These are phyloP conservation scores for Trichophyton mentagrophytes DNA, from an alignment of 2,329 filamentous ascomycete species.

Conservation along the genomic window DNA sequence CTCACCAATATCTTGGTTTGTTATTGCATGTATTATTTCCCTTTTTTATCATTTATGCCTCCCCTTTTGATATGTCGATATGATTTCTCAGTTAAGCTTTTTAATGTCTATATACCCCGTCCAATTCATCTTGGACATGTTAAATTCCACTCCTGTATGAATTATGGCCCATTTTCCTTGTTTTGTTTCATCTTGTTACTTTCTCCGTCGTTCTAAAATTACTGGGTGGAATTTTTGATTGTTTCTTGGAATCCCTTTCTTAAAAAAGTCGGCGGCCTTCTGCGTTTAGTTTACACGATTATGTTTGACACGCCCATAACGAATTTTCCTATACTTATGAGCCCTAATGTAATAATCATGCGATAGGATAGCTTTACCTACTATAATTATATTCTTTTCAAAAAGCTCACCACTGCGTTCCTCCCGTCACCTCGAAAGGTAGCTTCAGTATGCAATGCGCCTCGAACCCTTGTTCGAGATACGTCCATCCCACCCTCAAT, in stretches of 20 bases:
- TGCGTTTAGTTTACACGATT: background rate
- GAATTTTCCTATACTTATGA: background rate
- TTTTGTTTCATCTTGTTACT: background rate
- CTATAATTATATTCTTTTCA: constrained; percentile 6
- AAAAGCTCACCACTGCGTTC: constrained; percentile 23
- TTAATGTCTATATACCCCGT: background rate
- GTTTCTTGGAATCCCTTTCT: background rate
- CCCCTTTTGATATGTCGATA: no score
- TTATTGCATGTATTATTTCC: background rate
- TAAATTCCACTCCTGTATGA: background rate
- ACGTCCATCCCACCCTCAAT: constrained; percentile 23
- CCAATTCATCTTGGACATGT: background rate
- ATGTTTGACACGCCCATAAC: background rate
- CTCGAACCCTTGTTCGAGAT: constrained; percentile 28
- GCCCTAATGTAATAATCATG: background rate
- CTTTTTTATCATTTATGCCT: background rate
- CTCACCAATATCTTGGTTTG: background rate
- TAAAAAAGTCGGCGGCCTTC: background rate
- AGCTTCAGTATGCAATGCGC: constrained; percentile 40
- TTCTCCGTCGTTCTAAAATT: background rate
- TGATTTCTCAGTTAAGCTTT: background rate
- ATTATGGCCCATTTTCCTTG: background rate
- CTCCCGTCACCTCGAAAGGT: constrained; percentile 33
- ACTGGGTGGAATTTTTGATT: background rate
- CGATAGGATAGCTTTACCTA: no score